Evolutionary conservation across 345 rosid genomes (phyloP).

Genomic region (Salix caprea): DNA sequence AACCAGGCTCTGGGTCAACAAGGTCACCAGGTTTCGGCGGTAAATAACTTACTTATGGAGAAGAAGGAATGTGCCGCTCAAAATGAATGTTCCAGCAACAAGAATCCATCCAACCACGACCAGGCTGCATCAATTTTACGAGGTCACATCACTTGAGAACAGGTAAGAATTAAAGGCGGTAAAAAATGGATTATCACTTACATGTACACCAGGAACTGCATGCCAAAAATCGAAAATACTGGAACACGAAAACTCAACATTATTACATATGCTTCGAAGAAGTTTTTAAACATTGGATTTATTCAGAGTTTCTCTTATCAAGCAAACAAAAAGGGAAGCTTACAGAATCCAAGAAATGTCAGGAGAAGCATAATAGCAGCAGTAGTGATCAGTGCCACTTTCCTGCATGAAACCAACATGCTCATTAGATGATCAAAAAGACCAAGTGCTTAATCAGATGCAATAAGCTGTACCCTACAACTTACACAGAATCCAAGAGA

Average conservation of each 20-base stretch:
- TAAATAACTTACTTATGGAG: slow-evolving; percentile 71
- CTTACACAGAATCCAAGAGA: slow-evolving; percentile 72
- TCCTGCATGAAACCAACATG: slow-evolving; percentile 43
- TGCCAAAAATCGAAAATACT: slow-evolving; percentile 75
- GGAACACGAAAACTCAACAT: slow-evolving; percentile 19
- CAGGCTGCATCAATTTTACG: slow-evolving; percentile 49
- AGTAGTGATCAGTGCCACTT: slow-evolving; percentile 53
- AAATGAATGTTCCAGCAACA: slow-evolving; percentile 80
- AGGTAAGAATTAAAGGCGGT: neutral
- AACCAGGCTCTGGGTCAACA: too few species aligned
- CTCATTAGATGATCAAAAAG: neutral
- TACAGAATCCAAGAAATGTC: slow-evolving; percentile 78
- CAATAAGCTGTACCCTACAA: neutral
- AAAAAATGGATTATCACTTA: slow-evolving; percentile 32
- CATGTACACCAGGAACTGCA: slow-evolving; percentile 78
- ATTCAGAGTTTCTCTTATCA: neutral
- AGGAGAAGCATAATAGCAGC: slow-evolving; percentile 75
- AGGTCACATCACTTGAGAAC: neutral
- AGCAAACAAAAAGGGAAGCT: slow-evolving; percentile 20
- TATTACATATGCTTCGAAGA: neutral
- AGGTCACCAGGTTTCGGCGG: neutral
- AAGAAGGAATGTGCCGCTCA: slow-evolving; percentile 81
- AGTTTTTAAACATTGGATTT: neutral
- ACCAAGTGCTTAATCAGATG: neutral
- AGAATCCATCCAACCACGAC: slow-evolving; percentile 84